A percentile compares a stretch with the other conserved stretches of the same genome.
Evolutionary conservation across 2,329 filamentous ascomycete genomes (phyloP).

Genomic region (Thielaviopsis musarum): DNA sequence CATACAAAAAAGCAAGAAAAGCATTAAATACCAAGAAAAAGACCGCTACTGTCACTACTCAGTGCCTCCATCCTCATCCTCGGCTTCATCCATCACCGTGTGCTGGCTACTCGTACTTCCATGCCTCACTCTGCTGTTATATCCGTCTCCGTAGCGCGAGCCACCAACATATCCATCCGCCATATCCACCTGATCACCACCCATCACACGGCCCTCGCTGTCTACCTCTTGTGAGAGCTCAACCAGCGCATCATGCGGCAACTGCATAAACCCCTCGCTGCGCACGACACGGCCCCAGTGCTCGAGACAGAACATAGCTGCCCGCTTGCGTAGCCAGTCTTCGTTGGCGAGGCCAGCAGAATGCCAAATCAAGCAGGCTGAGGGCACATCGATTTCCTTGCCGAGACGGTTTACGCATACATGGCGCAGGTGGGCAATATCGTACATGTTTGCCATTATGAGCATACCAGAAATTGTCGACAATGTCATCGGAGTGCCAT

Average conservation of each 20-base stretch:
- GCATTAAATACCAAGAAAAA: background rate
- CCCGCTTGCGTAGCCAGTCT: constrained; percentile 81
- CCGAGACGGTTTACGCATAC: constrained; percentile 81
- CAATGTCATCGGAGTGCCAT: constrained; percentile 60
- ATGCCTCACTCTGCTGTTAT: constrained; percentile 26
- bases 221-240: constrained; percentile 90
- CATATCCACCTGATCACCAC: constrained; percentile 59
- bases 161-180: constrained; percentile 27
- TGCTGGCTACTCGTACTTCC: constrained; percentile 43
- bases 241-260: constrained; percentile 65
- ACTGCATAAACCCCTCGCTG: constrained; percentile 66
- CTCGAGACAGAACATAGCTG: constrained; percentile 73
- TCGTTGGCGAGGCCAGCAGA: constrained; percentile 79
- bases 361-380: constrained; percentile 93
- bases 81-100: constrained; percentile 40
- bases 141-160: constrained; percentile 25
- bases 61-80: constrained; percentile 34
- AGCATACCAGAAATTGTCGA: constrained; percentile 83
- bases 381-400: constrained; percentile 82
- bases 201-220: constrained; percentile 77
- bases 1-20: background rate
- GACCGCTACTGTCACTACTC: constrained; percentile 28
- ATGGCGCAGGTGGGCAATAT: constrained; percentile 81
- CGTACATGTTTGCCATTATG: constrained; percentile 96
- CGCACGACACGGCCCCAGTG: constrained; percentile 93